Percentiles rank a stretch among this genome's conserved stretches.
These are phyloP conservation scores for Cladosporium sp. DNA, from an alignment of 2,329 filamentous ascomycete species.

Conservation along the genomic window DNA sequence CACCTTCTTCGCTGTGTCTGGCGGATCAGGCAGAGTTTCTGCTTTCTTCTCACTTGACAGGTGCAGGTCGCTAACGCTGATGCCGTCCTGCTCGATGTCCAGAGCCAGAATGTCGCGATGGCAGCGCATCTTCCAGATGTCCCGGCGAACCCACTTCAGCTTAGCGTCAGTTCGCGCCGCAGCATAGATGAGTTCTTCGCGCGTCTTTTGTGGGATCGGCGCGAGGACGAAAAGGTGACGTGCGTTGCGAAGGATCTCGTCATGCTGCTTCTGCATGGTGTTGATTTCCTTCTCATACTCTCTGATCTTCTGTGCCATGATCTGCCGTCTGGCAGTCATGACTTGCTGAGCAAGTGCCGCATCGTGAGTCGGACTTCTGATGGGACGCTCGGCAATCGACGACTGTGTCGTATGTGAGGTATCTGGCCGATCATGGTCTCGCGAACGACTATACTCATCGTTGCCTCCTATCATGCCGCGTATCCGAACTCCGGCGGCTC, in stretches of 20 bases:
- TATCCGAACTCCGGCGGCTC: conserved; percentile 85
- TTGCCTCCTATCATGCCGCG: conserved; percentile 77
- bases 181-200: conserved; percentile 78
- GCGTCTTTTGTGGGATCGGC: conserved; percentile 82
- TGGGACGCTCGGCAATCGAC: conserved; percentile 65
- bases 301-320: conserved; percentile 76
- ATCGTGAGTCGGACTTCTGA: conserved; percentile 40
- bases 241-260: conserved; percentile 78
- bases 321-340: conserved; percentile 69
- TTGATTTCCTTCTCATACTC: conserved; percentile 77
- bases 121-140: conserved; percentile 87
- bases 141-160: conserved; percentile 87
- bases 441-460: conserved; percentile 55
- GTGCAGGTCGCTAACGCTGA: conserved; percentile 21
- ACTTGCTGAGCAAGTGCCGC: conserved; percentile 82
- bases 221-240: conserved; percentile 83
- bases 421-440: conserved; percentile 66
- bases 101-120: conserved; percentile 81
- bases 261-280: conserved; percentile 67
- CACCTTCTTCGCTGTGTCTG: conserved; percentile 20
- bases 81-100: conserved; percentile 75
- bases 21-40: conserved; percentile 10
- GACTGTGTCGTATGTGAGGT: conserved; percentile 60
- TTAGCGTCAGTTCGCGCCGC: conserved; percentile 80
- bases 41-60: conserved; percentile 11